A percentile compares a stretch with the other conserved stretches of the same genome.
Evolutionary conservation across 257 asterid genomes (phyloP).

Genomic region (Ophiorrhiza pumila): DNA sequence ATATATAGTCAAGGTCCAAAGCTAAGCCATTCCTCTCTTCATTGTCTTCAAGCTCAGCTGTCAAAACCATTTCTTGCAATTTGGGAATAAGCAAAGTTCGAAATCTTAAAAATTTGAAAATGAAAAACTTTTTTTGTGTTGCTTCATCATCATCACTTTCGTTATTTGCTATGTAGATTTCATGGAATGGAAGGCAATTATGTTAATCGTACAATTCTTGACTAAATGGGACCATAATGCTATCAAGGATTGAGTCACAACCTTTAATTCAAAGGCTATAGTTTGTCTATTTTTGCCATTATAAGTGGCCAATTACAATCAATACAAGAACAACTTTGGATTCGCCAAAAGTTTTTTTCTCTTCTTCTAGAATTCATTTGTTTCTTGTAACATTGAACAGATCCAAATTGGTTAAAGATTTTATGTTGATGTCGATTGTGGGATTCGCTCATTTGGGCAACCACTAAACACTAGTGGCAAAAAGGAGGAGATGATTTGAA

Average conservation of each 20-base stretch:
- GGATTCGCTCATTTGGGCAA: neutral
- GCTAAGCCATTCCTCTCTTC: conserved; percentile 20
- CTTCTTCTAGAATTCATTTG: neutral
- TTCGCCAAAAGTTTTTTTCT: conserved; percentile 1
- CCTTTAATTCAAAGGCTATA: conserved; percentile 49
- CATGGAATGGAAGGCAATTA: neutral
- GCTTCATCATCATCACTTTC: conserved; percentile 9
- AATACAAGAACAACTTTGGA: neutral
- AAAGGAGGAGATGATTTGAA: neutral
- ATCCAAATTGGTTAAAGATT: neutral
- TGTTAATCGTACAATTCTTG: conserved; percentile 14
- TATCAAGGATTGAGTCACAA: conserved; percentile 29
- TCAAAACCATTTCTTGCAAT: conserved; percentile 24
- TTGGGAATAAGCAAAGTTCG: conserved; percentile 24
- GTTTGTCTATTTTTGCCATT: conserved; percentile 15
- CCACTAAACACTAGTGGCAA: neutral
- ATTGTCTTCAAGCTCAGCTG: conserved; percentile 27
- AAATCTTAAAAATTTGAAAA: conserved; percentile 16
- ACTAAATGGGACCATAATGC: conserved; percentile 49
- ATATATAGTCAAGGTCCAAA: conserved; percentile 51
- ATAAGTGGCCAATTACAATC: conserved; percentile 7
- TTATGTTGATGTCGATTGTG: neutral
- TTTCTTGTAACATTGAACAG: neutral
- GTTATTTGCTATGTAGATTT: neutral
- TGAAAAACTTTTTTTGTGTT: conserved; percentile 8